Base-by-base conservation (phyloP, 108 stramenopile genomes). In the Nannochloropsis gaditana region DNA sequence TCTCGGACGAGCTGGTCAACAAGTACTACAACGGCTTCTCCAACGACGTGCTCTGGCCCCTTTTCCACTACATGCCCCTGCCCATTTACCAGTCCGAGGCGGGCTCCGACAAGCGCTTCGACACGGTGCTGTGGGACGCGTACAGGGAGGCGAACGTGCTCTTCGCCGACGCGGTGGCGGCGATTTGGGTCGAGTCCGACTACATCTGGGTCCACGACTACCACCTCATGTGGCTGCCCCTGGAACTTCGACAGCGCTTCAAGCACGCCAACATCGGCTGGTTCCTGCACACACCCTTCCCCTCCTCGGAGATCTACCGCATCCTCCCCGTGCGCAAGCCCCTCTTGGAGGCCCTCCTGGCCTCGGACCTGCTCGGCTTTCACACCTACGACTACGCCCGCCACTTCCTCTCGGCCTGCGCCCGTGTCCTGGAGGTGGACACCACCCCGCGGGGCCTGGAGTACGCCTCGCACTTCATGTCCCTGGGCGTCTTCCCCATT, bases 341-440 rank as follows among this genome's bases (percentile, higher is more conserved):
- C 42, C 83, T 89, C 47, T 79, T 89, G 79, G 84, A 84, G 45
- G 89, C 85, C 5, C 84, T 89, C 5, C 45, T 86, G 19, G 44
- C 82, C 21, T 85, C 90, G 21, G 90, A 90, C 31, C 44, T 90
- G 45, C 84, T 90, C 45, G 90, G 90, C 4, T 90, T 90, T 59
- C 90, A 90, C 83, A 90, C 90, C 45, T 90, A 88, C 82, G 90
- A 90, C 85, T 90, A 90, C 85, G 90, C 90, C 15, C 85, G 90
- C n/a, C 90, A 90, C 82, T 90, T 90, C 73, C 41, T 90, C 11
- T 86, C 85, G 10, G 85, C 87, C 10, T 89, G 88, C 85, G 83
- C 85, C 41, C 44, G 85, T 21, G 89, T 89, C n/a, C 83, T 86
- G 45, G 84, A 89, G 89, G 89, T 89, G 45, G 89, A 89, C 73